Evolutionary conservation across 768 basidiomycete genomes (phyloP), one percentile per base, ranked within the genome.

Genomic region (Boletellus ananas): DNA sequence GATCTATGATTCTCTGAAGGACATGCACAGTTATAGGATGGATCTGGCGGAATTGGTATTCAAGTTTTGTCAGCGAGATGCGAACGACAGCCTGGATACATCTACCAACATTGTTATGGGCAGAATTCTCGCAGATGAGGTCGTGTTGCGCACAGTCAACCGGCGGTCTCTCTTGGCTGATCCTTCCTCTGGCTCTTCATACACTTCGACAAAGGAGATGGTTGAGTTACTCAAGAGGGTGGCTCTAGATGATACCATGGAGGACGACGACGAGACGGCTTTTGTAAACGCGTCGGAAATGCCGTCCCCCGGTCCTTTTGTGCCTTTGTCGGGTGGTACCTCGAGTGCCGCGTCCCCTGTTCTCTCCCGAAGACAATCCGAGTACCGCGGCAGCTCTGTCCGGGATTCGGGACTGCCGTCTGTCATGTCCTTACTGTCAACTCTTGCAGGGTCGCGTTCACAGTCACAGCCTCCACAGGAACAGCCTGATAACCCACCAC

Each of bases 41-140:
- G 70, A 72, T 13, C 62, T 80, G 14, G 74, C 73, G n/a, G 73
- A 79, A 45, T 65, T 87, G 31, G 76, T 87, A 1, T 75, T 79
- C 64, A 70, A 73, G 38, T 77, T 79, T 55, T 79, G 77, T 65
- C 65, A 67, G 52, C 62, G 59, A 43, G 68, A 70, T 43, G 63
- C 60, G 14, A 65, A 60, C 21, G 66, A 50, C 38, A 33, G 39
- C 47, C 35, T 52, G 54, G 70, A 72, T 47, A 62, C 63, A 20
- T 49, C 54, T 1, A 58, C 65, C 34, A 62, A 69, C 43, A 50
- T 66, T 35, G 61, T 70, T 43, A 58, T 69, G 51, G 87, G 84
- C 80, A 75, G 74, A 37, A 76, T 88, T 40, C 66, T 88, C 4
- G 85, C 80, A 4, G 83, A 89, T 52, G 87, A 87, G 65, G 72